These are phyloP conservation scores for Podila epigama DNA, from an alignment of 192 early-diverging fungal genomes.

Conservation along the genomic window DNA sequence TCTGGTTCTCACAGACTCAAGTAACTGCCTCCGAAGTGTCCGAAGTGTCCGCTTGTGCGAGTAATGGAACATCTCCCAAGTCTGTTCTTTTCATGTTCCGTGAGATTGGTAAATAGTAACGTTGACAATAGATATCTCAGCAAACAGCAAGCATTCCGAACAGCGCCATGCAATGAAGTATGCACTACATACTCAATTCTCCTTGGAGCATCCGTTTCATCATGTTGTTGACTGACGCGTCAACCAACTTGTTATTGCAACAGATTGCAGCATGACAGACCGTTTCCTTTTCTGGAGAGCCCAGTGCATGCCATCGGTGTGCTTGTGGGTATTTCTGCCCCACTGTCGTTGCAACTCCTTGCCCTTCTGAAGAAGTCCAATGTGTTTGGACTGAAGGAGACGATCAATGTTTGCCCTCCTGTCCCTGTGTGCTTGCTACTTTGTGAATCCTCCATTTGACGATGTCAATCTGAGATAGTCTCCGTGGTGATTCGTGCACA, in stretches of 20 bases:
- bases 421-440: constrained; percentile 21
- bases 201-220: constrained; percentile 30
- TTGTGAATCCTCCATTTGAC: constrained; percentile 15
- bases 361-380: constrained; percentile 18
- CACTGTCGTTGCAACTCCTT: constrained; percentile 24
- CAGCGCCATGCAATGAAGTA: background rate
- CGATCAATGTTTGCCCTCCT: constrained; percentile 28
- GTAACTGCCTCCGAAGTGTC: background rate
- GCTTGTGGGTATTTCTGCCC: constrained; percentile 11
- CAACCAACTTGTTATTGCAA: constrained; percentile 9
- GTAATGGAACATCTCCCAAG: background rate
- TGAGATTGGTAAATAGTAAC: background rate
- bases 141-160: constrained; percentile 3
- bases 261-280: constrained; percentile 17
- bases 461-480: no score
- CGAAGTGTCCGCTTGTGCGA: background rate
- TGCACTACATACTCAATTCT: constrained; percentile 7
- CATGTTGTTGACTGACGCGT: constrained; percentile 13
- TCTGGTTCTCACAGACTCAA: background rate
- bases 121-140: background rate
- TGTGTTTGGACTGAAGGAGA: constrained; percentile 18
- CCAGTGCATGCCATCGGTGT: constrained; percentile 19
- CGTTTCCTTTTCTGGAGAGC: constrained; percentile 19
- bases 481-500: no score
- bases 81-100: background rate